Conservation (phyloP, 352 stramenopile genomes). For the Globisporangium heterothallicum region DNA sequence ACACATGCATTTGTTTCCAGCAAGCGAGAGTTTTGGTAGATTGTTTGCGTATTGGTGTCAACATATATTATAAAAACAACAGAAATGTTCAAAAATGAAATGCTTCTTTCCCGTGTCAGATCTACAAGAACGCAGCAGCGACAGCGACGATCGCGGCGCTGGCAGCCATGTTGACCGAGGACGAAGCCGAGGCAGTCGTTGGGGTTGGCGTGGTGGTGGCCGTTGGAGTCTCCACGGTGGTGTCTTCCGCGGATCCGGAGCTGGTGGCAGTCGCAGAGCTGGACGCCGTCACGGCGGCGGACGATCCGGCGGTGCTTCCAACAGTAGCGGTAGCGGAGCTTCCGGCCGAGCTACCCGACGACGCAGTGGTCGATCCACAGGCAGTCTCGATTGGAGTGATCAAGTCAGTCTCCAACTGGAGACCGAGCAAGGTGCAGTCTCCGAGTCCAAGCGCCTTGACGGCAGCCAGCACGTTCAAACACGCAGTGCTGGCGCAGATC, state of each 20-base stretch:
- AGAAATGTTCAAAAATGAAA: too few relatives aligned
- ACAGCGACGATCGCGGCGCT: neutral
- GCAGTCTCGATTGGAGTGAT: constrained; percentile 10
- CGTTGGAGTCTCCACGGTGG: neutral
- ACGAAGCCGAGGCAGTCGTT: neutral
- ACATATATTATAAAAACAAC: too few relatives aligned
- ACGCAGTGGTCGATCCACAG: constrained; percentile 1
- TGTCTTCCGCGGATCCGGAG: neutral
- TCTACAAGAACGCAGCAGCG: constrained; percentile 3
- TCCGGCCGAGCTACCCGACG: neutral
- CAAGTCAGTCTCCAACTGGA: constrained; percentile 18
- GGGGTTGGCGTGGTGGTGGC: constrained; percentile 1
- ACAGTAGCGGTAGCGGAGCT: neutral
- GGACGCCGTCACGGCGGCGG: neutral
- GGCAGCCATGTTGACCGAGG: neutral
- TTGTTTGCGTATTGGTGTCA: too few relatives aligned
- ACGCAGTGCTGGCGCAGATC: constrained; percentile 20
- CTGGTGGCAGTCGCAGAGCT: neutral
- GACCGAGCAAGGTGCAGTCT: constrained; percentile 21
- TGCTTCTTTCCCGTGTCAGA: too few relatives aligned
- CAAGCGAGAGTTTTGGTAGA: too few relatives aligned
- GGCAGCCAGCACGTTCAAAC: constrained; percentile 12
- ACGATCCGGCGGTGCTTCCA: neutral
- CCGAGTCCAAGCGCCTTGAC: constrained; percentile 20
- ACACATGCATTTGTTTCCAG: too few relatives aligned